A percentile compares a stretch with the other conserved stretches of the same genome.
Conservation (phyloP, 176 grass and related monocot genomes). For the Urochloa ruziziensis region DNA sequence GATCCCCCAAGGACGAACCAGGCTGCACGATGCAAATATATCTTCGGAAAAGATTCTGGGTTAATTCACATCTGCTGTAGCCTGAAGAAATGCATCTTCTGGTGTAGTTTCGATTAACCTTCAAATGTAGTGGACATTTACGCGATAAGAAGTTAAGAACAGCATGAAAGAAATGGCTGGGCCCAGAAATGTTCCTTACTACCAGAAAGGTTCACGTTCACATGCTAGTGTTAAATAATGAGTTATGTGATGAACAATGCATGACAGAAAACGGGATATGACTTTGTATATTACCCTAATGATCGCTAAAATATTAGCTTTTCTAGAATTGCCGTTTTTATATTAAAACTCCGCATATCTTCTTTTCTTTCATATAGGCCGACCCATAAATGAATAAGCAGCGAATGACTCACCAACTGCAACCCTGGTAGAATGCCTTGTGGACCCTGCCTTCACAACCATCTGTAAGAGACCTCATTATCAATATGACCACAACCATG, state of each 20-base stretch:
- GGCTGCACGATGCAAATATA: not conserved
- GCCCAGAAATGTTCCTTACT: not conserved
- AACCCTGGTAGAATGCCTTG: not conserved
- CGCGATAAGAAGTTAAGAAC: not conserved
- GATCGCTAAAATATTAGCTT: not conserved
- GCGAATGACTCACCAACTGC: not conserved
- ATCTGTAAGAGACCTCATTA: not conserved
- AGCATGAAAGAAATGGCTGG: no score
- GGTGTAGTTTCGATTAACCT: not conserved
- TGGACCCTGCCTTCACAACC: not conserved
- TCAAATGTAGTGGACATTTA: not conserved
- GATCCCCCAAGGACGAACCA: not conserved
- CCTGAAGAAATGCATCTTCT: not conserved
- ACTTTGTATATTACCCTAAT: not conserved
- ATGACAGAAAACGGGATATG: not conserved
- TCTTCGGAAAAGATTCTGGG: not conserved
- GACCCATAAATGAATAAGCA: not conserved
- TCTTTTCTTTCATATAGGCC: not conserved
- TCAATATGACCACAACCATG: not conserved
- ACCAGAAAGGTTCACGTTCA: not conserved
- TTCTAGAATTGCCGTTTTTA: not conserved
- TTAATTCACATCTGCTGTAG: not conserved
- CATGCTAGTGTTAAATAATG: not conserved
- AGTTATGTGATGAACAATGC: not conserved
- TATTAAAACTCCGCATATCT: not conserved